Conservation (phyloP, 2,329 filamentous ascomycete species). For the Penicillium freii region DNA sequence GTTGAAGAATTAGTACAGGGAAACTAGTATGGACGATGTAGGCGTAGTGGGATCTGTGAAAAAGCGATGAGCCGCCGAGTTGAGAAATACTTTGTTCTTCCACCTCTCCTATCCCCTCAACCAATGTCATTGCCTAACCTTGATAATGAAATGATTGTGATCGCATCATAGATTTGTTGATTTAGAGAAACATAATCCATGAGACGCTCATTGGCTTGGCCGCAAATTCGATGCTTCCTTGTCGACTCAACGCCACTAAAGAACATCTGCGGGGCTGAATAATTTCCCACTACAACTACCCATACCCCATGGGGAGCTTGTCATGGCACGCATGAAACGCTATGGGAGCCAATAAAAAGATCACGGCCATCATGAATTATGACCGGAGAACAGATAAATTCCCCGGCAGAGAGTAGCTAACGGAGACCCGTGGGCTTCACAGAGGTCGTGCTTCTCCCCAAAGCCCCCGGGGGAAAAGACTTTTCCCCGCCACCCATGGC, state of each 20-base stretch:
- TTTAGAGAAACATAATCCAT: background rate
- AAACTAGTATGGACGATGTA: background rate
- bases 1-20: no score
- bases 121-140: background rate
- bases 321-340: background rate
- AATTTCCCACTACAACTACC: slow-evolving; percentile 11
- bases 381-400: background rate
- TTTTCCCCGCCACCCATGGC: slow-evolving; percentile 25
- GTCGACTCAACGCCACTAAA: background rate
- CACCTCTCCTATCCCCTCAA: background rate
- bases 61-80: slow-evolving; percentile 17
- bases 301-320: slow-evolving; percentile 7
- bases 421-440: background rate
- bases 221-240: background rate
- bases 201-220: background rate
- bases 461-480: slow-evolving; percentile 22
- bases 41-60: background rate
- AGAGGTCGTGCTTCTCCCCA: background rate
- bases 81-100: slow-evolving; percentile 21
- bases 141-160: background rate
- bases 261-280: slow-evolving; percentile 11
- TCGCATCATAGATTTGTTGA: background rate
- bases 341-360: background rate
- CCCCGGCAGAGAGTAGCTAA: background rate
- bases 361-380: background rate